A percentile compares a stretch with the other conserved stretches of the same genome.
phyloP scores from a whole-genome alignment of 768 basidiomycete genomes.

The Goffeauzyma gilvescens region DNA sequence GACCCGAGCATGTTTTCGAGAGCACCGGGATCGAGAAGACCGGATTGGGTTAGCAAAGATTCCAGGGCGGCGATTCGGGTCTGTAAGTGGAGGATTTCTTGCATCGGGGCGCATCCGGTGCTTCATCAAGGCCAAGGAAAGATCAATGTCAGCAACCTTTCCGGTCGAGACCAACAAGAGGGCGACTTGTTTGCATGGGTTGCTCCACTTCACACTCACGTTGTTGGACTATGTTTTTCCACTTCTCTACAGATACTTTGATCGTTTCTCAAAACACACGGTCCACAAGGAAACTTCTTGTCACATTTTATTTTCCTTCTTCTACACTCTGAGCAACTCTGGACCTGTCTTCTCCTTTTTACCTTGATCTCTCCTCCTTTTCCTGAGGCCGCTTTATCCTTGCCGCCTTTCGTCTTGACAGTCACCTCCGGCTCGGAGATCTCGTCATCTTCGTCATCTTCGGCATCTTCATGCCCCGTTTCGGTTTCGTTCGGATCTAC shows the following conservation, averaged over 20 bases:
- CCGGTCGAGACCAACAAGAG: constrained; percentile 15
- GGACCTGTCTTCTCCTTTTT: constrained; percentile 26
- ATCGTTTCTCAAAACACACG: constrained; percentile 26
- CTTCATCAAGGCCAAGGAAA: no score
- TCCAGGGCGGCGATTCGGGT: constrained; percentile 28
- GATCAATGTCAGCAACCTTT: constrained; percentile 11
- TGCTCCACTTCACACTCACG: constrained; percentile 10
- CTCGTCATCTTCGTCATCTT: neutral
- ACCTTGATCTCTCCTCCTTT: constrained; percentile 9
- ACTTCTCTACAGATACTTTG: constrained; percentile 29
- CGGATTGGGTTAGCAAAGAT: constrained; percentile 20
- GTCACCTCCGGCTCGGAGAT: neutral
- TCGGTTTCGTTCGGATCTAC: neutral
- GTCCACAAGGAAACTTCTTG: constrained; percentile 31
- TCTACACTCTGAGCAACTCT: constrained; percentile 32
- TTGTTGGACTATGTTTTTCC: constrained; percentile 15
- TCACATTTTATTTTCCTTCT: constrained; percentile 32
- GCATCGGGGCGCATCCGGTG: constrained; percentile 15
- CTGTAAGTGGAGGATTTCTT: constrained; percentile 23
- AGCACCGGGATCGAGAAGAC: constrained; percentile 20
- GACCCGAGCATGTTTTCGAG: constrained; percentile 19
- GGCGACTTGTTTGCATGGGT: neutral
- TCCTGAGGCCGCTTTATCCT: neutral
- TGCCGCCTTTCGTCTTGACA: neutral
- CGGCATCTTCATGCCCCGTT: neutral